A percentile compares a stretch with the other conserved stretches of the same genome.
Evolutionary conservation across 768 basidiomycete species (phyloP).

Genomic region (Mycena albidolilacea): DNA sequence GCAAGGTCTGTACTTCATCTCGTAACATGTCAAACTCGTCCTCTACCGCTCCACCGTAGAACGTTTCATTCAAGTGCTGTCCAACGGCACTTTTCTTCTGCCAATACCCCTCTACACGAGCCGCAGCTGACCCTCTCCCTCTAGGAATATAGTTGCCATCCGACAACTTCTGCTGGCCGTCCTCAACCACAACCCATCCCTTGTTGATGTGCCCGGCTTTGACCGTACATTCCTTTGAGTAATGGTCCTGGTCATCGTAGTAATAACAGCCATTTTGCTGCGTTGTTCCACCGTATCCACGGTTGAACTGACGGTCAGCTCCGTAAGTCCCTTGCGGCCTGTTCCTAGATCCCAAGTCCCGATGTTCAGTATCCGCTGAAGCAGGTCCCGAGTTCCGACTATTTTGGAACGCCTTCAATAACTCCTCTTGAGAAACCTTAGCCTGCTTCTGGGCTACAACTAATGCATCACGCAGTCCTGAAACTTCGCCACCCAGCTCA

Average conservation of each 20-base stretch:
- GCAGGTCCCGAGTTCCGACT: neutral
- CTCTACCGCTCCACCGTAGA: neutral
- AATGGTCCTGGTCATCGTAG: slow-evolving; percentile 13
- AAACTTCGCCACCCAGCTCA: slow-evolving; percentile 17
- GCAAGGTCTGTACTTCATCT: neutral
- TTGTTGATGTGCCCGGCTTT: slow-evolving; percentile 15
- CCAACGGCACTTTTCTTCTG: neutral
- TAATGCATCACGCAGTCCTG: slow-evolving; percentile 16
- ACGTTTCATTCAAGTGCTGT: neutral
- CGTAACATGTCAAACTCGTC: neutral
- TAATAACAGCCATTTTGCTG: slow-evolving; percentile 7
- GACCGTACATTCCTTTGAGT: slow-evolving; percentile 4
- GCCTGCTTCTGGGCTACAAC: slow-evolving; percentile 16
- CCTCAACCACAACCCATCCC: slow-evolving; percentile 13
- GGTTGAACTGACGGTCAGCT: neutral
- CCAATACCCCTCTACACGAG: slow-evolving; percentile 18
- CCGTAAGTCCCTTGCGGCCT: neutral
- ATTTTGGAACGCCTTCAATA: slow-evolving; percentile 24
- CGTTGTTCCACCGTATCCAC: neutral
- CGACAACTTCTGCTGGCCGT: slow-evolving; percentile 6
- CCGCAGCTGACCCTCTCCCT: neutral
- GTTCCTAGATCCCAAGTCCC: neutral
- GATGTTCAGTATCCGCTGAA: neutral
- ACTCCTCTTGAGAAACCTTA: slow-evolving; percentile 19
- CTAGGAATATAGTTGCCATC: slow-evolving; percentile 20